These are phyloP conservation scores for Nakaseomyces sp. DNA, from an alignment of 1,139 yeast genomes.

Conservation along the genomic window DNA sequence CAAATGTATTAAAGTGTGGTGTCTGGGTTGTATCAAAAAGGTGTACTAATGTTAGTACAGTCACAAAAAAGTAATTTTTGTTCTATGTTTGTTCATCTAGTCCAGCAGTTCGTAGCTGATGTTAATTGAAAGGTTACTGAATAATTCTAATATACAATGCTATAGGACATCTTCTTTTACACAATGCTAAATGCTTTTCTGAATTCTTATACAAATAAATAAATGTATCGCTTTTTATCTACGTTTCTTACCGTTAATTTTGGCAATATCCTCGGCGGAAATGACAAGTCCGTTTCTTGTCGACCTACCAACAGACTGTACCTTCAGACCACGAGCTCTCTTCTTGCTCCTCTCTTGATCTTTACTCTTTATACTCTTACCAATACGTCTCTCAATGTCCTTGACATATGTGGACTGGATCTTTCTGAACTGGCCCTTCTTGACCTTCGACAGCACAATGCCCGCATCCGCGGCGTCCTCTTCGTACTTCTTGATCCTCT, in stretches of 20 bases:
- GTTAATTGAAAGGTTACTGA: too few species aligned
- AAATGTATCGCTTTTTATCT: background rate
- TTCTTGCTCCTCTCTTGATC: constrained; percentile 31
- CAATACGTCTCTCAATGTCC: constrained; percentile 49
- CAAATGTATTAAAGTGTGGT: too few species aligned
- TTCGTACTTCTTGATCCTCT: constrained; percentile 51
- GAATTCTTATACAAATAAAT: background rate
- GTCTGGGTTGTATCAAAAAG: too few species aligned
- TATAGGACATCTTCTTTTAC: too few species aligned
- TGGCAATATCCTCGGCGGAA: constrained; percentile 57
- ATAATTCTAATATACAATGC: background rate
- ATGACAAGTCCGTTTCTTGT: constrained; percentile 79
- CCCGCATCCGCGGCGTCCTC: constrained; percentile 84
- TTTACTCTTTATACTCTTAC: constrained; percentile 33
- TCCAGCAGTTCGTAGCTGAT: too few species aligned
- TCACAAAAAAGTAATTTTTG: too few species aligned
- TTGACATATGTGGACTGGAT: constrained; percentile 41
- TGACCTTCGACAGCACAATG: constrained; percentile 58
- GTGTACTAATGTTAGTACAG: too few species aligned
- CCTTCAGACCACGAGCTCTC: constrained; percentile 73
- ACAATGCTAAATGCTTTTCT: background rate
- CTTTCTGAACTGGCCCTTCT: constrained; percentile 56
- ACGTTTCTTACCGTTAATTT: constrained; percentile 32
- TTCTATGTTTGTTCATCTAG: too few species aligned
- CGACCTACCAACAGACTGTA: constrained; percentile 66